A percentile compares a stretch with the other conserved stretches of the same genome.
These are phyloP conservation scores for Chlamydomonas incerta DNA, from an alignment of 139 green algal species.

Conservation along the genomic window DNA sequence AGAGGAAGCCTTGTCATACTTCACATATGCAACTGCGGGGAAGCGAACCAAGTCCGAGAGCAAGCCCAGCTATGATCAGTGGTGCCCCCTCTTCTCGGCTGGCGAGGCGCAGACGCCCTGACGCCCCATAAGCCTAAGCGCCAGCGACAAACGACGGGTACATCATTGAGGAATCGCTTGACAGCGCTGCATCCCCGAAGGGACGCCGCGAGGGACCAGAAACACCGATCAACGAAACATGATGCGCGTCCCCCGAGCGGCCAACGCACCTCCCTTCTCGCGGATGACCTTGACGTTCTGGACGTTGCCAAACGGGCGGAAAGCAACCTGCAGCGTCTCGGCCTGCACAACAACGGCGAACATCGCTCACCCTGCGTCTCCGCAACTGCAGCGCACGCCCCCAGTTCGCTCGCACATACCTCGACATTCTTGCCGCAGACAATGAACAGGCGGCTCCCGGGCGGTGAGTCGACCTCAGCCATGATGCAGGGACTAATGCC, in stretches of 20 bases:
- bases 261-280: conserved; percentile 84
- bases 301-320: conserved; percentile 68
- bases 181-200: not conserved
- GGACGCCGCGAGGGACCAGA: not conserved
- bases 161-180: not conserved
- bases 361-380: not conserved
- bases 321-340: conserved; percentile 69
- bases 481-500: not conserved
- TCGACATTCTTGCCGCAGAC: conserved; percentile 80
- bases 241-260: not conserved
- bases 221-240: not conserved
- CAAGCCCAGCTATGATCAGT: conserved; percentile 43
- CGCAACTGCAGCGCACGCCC: no score
- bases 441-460: conserved; percentile 71
- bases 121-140: not conserved
- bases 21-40: conserved; percentile 91
- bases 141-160: not conserved
- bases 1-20: conserved; percentile 84
- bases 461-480: conserved; percentile 52
- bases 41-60: not conserved
- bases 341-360: conserved; percentile 50
- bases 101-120: not conserved
- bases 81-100: not conserved
- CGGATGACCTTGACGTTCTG: conserved; percentile 82
- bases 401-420: conserved; percentile 38